Evolutionary conservation across 2,329 filamentous ascomycete species (phyloP).

Genomic region (Talaromyces piceae): DNA sequence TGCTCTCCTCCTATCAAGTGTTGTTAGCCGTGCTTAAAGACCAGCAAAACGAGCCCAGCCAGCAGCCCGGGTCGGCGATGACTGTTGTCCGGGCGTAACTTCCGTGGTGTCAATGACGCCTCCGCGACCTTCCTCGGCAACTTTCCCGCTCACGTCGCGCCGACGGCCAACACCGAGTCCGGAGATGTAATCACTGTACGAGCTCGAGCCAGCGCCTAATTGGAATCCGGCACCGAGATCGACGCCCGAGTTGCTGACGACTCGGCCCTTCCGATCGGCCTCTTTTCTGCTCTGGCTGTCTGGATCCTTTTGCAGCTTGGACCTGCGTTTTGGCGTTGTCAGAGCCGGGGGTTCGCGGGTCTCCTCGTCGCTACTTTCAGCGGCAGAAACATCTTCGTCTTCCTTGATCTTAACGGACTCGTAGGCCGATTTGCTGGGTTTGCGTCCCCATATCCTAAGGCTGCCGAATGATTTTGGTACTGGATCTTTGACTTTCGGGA

Average conservation of each 20-base stretch:
- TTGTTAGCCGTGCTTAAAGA: no score
- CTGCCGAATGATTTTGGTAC: conserved; percentile 17
- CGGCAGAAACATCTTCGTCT: conserved; percentile 12
- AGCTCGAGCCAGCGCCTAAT: conserved; percentile 23
- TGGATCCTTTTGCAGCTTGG: conserved; percentile 1
- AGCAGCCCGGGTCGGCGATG: conserved; percentile 26
- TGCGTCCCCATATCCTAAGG: conserved; percentile 25
- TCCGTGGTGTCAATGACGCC: conserved; percentile 16
- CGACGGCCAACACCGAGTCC: conserved; percentile 38
- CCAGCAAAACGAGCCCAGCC: conserved; percentile 43
- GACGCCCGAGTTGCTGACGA: conserved; percentile 37
- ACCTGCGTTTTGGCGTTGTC: conserved; percentile 4
- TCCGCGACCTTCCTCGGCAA: conserved; percentile 40
- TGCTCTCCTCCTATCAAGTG: background rate
- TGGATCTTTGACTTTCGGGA: conserved; percentile 11
- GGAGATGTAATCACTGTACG: conserved; percentile 37
- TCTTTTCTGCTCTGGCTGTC: conserved; percentile 14
- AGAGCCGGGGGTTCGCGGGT: conserved; percentile 3
- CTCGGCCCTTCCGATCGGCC: conserved; percentile 35
- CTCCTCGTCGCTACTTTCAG: conserved; percentile 18
- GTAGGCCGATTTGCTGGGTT: conserved; percentile 28
- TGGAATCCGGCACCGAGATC: conserved; percentile 22
- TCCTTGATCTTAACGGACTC: conserved; percentile 26
- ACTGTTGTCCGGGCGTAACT: conserved; percentile 13
- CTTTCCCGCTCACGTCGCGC: conserved; percentile 39